Evolutionary conservation across 495 filamentous ascomycete species (phyloP), one percentile per base, ranked within the genome.

Genomic region (Hyaloscypha variabilis): DNA sequence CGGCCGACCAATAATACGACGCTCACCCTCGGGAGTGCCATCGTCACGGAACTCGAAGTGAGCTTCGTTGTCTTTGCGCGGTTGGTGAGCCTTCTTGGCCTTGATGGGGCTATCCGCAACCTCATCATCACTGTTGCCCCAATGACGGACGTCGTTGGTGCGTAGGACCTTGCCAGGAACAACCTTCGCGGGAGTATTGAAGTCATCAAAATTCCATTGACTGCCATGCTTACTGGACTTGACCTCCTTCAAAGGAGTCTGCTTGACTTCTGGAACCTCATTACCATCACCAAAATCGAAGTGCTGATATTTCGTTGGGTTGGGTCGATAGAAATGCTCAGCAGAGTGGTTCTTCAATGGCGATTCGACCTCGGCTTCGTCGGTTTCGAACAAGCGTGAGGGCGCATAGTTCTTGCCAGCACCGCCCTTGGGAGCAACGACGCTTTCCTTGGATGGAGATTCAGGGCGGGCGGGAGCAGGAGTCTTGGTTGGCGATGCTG

Each of bases 121-220:
- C 24, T 85, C 84, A 61, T 90, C 87, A 52, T 88, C 81, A 30
- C 89, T 92, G 67, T 81, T 86, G 76, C 87, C 90, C 74, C 88
- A 96, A 71, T 93, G 88, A 42, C 87, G 84, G 21, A 87, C 77
- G 63, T 88, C 81, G 54, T 86, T 83, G 29, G 81, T 81, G 63
- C 87, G 82, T 64, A 86, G 69, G 3, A 73, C 69, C 55, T 80
- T 80, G 49, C 63, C 71, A 5, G 79, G 76, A 30, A 77, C 71
- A 26, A 79, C 67, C 77, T 96, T 97, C 67, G 88, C 81, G 0
- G 95, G 94, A 4, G 93, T 94, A 23, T 77, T 77, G 70, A 94
- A 94, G 75, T 96, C 92, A 52, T 91, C 89, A 76, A 97, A 97
- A 52, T 87, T 87, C 93, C 93, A 97, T 58, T 90, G 85, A 50